Conservation (phyloP, 306 rosid genomes). For the Cucurbita ficifolia region DNA sequence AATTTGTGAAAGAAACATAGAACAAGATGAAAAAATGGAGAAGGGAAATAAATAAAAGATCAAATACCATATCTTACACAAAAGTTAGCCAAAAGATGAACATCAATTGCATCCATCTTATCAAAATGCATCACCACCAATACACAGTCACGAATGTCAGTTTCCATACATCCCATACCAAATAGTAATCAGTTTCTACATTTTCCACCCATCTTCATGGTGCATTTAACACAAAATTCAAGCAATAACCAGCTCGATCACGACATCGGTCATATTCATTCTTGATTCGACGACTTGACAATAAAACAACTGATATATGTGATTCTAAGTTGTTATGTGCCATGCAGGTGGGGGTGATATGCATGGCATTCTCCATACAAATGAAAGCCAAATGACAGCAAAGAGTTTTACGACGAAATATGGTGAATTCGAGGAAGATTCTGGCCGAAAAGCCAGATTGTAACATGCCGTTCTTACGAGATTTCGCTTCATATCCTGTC, state of each 20-base stretch:
- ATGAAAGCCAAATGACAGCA: neutral
- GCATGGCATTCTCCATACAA: neutral
- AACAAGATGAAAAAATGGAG: neutral
- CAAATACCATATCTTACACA: neutral
- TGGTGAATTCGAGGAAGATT: neutral
- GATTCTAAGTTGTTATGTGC: neutral
- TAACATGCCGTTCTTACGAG: neutral
- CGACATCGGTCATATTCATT: neutral
- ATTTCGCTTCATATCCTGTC: slow-evolving; percentile 27
- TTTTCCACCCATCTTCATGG: neutral
- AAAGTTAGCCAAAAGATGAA: neutral
- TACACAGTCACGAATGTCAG: neutral
- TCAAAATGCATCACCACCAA: neutral
- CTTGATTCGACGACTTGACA: neutral
- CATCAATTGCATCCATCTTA: neutral
- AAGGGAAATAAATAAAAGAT: neutral
- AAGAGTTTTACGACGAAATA: neutral
- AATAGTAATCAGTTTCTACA: neutral
- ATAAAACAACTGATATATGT: neutral
- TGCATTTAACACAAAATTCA: neutral
- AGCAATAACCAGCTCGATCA: neutral
- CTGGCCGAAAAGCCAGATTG: neutral
- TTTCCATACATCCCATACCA: neutral
- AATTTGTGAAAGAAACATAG: neutral
- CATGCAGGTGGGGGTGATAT: neutral